Percentiles rank a stretch among this genome's conserved stretches.
These are phyloP conservation scores for Candida frijolesensis DNA, from an alignment of 1,139 yeast species.

Conservation along the genomic window DNA sequence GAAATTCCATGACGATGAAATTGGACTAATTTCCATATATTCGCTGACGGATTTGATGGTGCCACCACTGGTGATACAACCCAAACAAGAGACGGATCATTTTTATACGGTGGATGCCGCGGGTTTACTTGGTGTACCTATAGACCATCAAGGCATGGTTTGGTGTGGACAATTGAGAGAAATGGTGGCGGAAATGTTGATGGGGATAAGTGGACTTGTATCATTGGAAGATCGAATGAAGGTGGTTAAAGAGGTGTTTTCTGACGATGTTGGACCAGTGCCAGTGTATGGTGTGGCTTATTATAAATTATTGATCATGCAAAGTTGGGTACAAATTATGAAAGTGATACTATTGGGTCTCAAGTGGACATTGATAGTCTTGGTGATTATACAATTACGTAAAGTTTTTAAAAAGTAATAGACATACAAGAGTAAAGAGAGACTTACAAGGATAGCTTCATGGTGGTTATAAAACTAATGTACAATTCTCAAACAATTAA, in stretches of 20 bases:
- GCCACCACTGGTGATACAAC: conserved; percentile 52
- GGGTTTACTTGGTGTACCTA: conserved; percentile 85
- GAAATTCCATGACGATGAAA: conserved; percentile 41
- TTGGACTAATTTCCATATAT: conserved; percentile 73
- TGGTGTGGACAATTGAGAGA: conserved; percentile 93
- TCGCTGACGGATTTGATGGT: conserved; percentile 70
- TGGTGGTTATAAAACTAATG: conserved; percentile 17
- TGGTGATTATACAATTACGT: not conserved
- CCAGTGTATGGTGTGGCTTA: conserved; percentile 4
- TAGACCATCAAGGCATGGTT: conserved; percentile 93
- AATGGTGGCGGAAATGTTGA: conserved; percentile 58
- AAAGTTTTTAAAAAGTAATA: conserved; percentile 1
- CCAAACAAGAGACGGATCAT: conserved; percentile 36
- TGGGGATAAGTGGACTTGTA: conserved; percentile 57
- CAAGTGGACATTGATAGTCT: not conserved
- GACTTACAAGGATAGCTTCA: not conserved
- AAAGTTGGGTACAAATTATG: conserved; percentile 5
- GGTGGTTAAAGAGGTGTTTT: conserved; percentile 48
- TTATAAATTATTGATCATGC: conserved; percentile 1
- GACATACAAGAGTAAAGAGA: not conserved
- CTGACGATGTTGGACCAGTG: conserved; percentile 3
- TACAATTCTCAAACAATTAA: conserved; percentile 15
- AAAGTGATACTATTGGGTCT: not conserved
- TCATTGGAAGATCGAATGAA: conserved; percentile 58
- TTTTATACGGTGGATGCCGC: conserved; percentile 86